Conservation (phyloP, 202 grass and related monocot species). For the Carex arenaria region DNA sequence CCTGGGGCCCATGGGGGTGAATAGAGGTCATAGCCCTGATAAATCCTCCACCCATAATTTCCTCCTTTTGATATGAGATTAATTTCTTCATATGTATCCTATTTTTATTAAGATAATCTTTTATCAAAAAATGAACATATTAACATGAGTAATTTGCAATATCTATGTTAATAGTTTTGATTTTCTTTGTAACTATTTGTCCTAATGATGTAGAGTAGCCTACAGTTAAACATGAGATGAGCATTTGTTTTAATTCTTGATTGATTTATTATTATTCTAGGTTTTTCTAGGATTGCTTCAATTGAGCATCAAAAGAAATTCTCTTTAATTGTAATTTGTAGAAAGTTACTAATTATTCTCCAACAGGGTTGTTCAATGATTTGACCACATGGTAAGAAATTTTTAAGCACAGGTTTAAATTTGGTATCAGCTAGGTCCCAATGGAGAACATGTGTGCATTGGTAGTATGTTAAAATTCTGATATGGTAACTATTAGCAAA, state of each 20-base stretch:
- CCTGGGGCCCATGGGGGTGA: conserved; percentile 31
- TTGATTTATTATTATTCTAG: background rate
- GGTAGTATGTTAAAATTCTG: background rate
- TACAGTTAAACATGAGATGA: background rate
- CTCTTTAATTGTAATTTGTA: background rate
- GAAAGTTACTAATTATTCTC: background rate
- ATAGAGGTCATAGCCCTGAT: conserved; percentile 35
- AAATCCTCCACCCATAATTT: conserved; percentile 83
- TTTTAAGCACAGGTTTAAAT: background rate
- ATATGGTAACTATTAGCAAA: background rate
- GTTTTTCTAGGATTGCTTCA: background rate
- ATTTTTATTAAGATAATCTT: background rate
- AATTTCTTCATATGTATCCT: conserved; percentile 58
- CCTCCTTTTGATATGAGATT: conserved; percentile 59
- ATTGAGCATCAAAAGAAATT: background rate
- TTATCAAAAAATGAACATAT: background rate
- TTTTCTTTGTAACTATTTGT: background rate
- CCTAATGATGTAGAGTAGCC: background rate
- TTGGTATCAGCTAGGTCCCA: background rate
- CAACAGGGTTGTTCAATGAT: background rate
- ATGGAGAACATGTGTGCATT: background rate
- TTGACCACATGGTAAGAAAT: background rate
- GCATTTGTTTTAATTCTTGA: background rate
- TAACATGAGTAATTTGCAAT: no score
- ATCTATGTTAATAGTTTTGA: background rate